Base-by-base conservation (phyloP, 306 rosid species). In the Cucumis hystrix region DNA sequence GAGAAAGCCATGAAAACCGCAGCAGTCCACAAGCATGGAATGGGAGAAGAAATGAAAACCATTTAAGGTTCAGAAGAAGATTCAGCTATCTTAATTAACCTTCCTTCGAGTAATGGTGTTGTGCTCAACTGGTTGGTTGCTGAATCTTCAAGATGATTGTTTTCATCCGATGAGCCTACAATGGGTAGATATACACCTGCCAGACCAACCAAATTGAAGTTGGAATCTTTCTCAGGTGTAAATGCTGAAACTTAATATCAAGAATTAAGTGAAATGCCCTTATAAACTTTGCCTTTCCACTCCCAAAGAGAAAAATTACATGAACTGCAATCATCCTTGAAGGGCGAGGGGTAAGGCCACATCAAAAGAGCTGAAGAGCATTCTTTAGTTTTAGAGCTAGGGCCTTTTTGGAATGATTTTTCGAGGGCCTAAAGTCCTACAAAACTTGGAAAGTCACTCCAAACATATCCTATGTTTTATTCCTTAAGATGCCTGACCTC, bases 141-240 rank as follows among this genome's bases (percentile, higher is more conserved):
- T 21, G 61, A 25, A 30, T 54, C 73, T n/a, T 77, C 79, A 54
- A 74, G 73, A 77, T 79, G 87, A 61, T 75, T 62, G 8, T 88
- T 92, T 72, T 91, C 97, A 0, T 91, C 58, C 80, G 59, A 91
- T 84, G 83, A 88, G 78, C 87, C 94, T 62, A 83, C 90, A 68
- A 86, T 85, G 45, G 60, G 84, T 75, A 93, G 52, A 87, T 87
- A 91, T 75, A 87, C 60, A 54, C 97, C 98, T 93, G 90, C 69
- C 54, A 85, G 47, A 56, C 13, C 6, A 47, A 17, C 49, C 20
- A 70, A 43, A 5, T 40, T 23, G 25, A 43, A 70, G 75, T 70
- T 45, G 15, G 11, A 14, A 21, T 6, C 8, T 69, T 68, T 43
- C 55, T 68, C 33, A 69, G 39, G 51, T 69, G 39, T 9, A 60